phyloP scores from a whole-genome alignment of 306 rosid species.

The Lithocarpus polystachyus region DNA sequence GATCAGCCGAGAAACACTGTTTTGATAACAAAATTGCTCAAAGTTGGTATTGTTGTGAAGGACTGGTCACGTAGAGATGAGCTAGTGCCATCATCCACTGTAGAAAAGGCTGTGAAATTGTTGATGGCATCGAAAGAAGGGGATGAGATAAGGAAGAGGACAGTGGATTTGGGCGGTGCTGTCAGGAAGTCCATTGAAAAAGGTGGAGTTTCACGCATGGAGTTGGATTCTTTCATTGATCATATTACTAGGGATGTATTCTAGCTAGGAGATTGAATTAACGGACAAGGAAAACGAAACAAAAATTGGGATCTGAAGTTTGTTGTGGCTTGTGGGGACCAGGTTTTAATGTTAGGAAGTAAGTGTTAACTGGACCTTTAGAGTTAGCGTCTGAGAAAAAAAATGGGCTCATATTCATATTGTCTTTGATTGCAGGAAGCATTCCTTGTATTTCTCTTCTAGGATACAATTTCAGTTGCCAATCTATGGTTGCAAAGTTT shows the following conservation, averaged over 20 bases:
- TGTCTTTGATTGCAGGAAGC: too few species aligned
- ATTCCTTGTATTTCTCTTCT: too few species aligned
- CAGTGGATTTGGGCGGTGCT: constrained; percentile 26
- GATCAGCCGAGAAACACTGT: constrained; percentile 74
- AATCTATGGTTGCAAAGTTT: too few species aligned
- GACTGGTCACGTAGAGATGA: constrained; percentile 44
- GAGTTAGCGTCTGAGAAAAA: too few species aligned
- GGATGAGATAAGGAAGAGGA: constrained; percentile 45
- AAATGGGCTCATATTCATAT: too few species aligned
- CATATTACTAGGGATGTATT: constrained; percentile 36
- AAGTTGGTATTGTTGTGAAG: constrained; percentile 43
- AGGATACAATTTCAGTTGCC: too few species aligned
- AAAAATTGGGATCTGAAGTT: too few species aligned
- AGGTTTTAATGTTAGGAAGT: too few species aligned
- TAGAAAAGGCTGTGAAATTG: constrained; percentile 38
- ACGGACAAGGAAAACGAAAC: too few species aligned
- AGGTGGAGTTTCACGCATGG: constrained; percentile 49
- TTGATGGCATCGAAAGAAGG: constrained; percentile 56
- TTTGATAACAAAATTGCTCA: constrained; percentile 42
- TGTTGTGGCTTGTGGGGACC: too few species aligned
- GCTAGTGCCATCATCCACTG: constrained; percentile 24
- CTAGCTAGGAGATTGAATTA: too few species aligned
- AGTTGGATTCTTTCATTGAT: constrained; percentile 60
- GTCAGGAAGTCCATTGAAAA: constrained; percentile 31
- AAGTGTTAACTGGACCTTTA: too few species aligned